Conservation (phyloP, 2,329 filamentous ascomycete species). For the Colletotrichum tabaci region DNA sequence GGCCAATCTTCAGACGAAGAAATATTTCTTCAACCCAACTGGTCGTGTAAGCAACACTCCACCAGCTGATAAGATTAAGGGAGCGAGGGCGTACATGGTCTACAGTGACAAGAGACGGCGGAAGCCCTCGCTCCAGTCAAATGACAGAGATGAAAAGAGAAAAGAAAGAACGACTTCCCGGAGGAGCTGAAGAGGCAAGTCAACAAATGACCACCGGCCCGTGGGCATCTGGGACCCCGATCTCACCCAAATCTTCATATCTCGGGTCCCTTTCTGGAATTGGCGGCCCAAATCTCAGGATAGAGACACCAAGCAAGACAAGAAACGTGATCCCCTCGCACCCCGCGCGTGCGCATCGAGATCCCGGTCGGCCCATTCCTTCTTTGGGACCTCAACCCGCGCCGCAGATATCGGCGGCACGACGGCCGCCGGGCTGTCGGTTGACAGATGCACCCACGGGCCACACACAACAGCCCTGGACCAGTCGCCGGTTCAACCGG, state of each 20-base stretch:
- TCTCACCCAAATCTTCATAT: neutral
- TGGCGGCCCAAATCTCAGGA: neutral
- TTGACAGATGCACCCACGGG: slow-evolving; percentile 1
- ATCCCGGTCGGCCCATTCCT: slow-evolving; percentile 20
- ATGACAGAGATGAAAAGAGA: neutral
- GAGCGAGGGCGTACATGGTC: too few relatives aligned
- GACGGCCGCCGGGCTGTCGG: slow-evolving; percentile 38
- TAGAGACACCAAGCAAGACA: neutral
- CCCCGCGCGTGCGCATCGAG: slow-evolving; percentile 18
- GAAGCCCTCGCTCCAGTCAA: too few relatives aligned
- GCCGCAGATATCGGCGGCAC: slow-evolving; percentile 12
- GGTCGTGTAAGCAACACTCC: slow-evolving; percentile 3
- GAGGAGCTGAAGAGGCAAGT: neutral
- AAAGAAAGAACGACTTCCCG: neutral
- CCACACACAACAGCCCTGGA: neutral
- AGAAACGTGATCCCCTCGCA: neutral
- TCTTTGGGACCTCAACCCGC: slow-evolving; percentile 31
- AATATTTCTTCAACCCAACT: slow-evolving; percentile 3
- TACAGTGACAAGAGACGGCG: too few relatives aligned
- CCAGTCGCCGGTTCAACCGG: neutral
- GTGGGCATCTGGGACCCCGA: neutral
- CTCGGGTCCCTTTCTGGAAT: neutral
- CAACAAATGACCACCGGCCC: too few relatives aligned
- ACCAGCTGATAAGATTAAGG: slow-evolving; percentile 20
- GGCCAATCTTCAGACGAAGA: slow-evolving; percentile 30